phyloP scores from a whole-genome alignment of 768 basidiomycete species.

The Flagelloscypha sp. region DNA sequence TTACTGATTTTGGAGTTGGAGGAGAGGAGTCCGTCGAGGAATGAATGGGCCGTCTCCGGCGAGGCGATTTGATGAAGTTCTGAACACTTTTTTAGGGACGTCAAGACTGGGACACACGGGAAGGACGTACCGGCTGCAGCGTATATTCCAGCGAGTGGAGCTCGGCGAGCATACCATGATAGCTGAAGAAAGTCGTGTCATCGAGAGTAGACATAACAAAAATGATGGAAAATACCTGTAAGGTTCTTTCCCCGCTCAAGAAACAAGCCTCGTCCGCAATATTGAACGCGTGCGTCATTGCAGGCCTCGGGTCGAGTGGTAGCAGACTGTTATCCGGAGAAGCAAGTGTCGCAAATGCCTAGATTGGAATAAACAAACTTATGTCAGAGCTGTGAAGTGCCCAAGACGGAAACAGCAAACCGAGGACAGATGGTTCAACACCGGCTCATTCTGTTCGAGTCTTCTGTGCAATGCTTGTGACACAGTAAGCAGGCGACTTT shows the following conservation, averaged over 20 bases:
- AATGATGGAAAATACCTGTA: slow-evolving; percentile 39
- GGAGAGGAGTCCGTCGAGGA: slow-evolving; percentile 59
- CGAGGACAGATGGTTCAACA: slow-evolving; percentile 57
- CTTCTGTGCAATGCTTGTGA: slow-evolving; percentile 47
- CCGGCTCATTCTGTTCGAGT: slow-evolving; percentile 59
- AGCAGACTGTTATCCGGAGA: slow-evolving; percentile 40
- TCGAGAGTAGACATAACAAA: slow-evolving; percentile 2
- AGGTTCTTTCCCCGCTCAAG: slow-evolving; percentile 40
- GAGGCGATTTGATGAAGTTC: slow-evolving; percentile 82
- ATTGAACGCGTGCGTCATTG: slow-evolving; percentile 46
- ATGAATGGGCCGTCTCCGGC: slow-evolving; percentile 53
- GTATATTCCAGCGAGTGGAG: slow-evolving; percentile 60
- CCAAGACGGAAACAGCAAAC: slow-evolving; percentile 27
- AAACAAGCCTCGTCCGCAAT: slow-evolving; percentile 70
- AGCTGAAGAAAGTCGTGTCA: slow-evolving; percentile 30
- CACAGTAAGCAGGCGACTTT: slow-evolving; percentile 23
- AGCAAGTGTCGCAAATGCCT: slow-evolving; percentile 70
- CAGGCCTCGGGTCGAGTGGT: slow-evolving; percentile 52
- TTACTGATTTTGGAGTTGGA: slow-evolving; percentile 35
- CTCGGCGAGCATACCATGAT: slow-evolving; percentile 66
- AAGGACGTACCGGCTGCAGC: slow-evolving; percentile 50
- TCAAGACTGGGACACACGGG: not conserved
- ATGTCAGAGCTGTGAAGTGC: not conserved
- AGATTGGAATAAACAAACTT: not conserved
- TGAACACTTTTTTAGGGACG: slow-evolving; percentile 14